These are phyloP conservation scores for Pseudomassariella vexata DNA, from an alignment of 2,329 filamentous ascomycete genomes.

Conservation along the genomic window DNA sequence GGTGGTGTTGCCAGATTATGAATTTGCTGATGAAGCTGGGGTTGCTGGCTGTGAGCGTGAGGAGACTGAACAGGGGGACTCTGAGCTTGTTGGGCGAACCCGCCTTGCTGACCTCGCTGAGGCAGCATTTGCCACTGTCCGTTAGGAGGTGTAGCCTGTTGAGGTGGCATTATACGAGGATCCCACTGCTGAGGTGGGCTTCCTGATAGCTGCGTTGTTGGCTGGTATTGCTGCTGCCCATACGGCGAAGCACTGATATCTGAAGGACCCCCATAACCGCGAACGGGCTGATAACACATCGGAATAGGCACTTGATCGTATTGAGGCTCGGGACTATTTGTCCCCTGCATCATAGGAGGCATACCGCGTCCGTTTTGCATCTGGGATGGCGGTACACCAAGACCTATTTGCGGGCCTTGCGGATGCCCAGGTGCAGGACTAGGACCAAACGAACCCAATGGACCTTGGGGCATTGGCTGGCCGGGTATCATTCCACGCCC, in stretches of 20 bases:
- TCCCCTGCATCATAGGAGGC: constrained; percentile 5
- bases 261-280: constrained; percentile 21
- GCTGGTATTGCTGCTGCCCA: constrained; percentile 9
- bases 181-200: no score
- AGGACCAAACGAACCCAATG: no score
- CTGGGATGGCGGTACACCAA: constrained; percentile 10
- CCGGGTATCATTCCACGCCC: not conserved
- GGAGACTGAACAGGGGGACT: no score
- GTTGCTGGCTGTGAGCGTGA: no score
- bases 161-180: constrained; percentile 1
- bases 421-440: constrained; percentile 8
- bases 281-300: constrained; percentile 24
- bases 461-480: constrained; percentile 7
- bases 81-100: no score
- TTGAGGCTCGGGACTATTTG: constrained; percentile 7
- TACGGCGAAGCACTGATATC: constrained; percentile 22
- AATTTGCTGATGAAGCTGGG: no score
- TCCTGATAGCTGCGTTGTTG: no score
- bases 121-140: no score
- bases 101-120: no score
- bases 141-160: constrained; percentile 1
- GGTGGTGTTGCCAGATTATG: no score
- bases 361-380: constrained; percentile 6
- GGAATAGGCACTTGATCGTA: constrained; percentile 27
- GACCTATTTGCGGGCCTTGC: constrained; percentile 10